Evolutionary conservation across 768 basidiomycete species (phyloP).

Genomic region (Clavulina sp.): DNA sequence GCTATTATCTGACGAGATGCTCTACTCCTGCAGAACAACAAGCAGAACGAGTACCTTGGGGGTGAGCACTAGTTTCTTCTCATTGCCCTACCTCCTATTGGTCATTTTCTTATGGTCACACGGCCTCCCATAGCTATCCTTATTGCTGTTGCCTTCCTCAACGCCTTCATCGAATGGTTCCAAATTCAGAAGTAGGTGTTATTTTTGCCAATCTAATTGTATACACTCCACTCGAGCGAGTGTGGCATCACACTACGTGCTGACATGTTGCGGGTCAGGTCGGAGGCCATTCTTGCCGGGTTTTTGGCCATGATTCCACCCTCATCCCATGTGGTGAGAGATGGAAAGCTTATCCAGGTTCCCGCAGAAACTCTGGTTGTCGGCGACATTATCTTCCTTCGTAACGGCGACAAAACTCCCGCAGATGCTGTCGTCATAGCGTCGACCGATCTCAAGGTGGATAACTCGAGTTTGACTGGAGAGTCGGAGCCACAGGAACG

Average conservation of each 20-base stretch:
- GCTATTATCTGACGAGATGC: neutral
- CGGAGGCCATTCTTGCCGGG: slow-evolving; percentile 52
- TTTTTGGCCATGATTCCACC: slow-evolving; percentile 63
- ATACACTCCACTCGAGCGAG: neutral
- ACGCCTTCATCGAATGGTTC: slow-evolving; percentile 51
- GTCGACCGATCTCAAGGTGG: slow-evolving; percentile 45
- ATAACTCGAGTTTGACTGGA: slow-evolving; percentile 53
- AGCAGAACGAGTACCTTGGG: slow-evolving; percentile 50
- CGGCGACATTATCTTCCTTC: slow-evolving; percentile 47
- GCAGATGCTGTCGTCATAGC: slow-evolving; percentile 40
- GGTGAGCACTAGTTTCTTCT: no score
- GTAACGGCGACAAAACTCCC: slow-evolving; percentile 53
- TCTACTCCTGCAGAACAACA: slow-evolving; percentile 29
- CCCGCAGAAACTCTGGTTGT: slow-evolving; percentile 47
- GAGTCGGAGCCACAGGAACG: slow-evolving; percentile 57
- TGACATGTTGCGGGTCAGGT: no score
- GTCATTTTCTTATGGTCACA: neutral
- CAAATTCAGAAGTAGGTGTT: slow-evolving; percentile 38
- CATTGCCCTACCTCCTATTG: slow-evolving; percentile 38
- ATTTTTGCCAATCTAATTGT: neutral
- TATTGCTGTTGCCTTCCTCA: slow-evolving; percentile 24
- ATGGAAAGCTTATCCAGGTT: slow-evolving; percentile 34
- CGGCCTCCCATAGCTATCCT: neutral
- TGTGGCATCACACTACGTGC: no score
- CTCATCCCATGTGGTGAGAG: slow-evolving; percentile 43